A percentile compares a stretch with the other conserved stretches of the same genome.
phyloP scores from a whole-genome alignment of 2,329 filamentous ascomycete genomes.

The Bipolaris sorokiniana region DNA sequence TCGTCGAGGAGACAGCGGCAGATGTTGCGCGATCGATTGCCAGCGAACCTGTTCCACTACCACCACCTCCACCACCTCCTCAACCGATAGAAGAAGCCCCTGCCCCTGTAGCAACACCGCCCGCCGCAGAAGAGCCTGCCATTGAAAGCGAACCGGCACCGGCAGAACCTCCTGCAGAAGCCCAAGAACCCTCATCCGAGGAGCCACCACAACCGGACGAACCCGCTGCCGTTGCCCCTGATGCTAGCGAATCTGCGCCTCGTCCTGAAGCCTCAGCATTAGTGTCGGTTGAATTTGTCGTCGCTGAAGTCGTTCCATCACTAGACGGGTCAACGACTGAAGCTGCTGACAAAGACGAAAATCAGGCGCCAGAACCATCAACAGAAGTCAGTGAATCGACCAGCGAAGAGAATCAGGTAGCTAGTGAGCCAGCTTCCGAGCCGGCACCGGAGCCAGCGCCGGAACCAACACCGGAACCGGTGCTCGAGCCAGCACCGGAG shows the following conservation, averaged over 20 bases:
- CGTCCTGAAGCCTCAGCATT: neutral
- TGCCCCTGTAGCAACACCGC: neutral
- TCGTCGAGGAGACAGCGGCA: slow-evolving; percentile 16
- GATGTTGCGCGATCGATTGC: slow-evolving; percentile 5
- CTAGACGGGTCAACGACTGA: slow-evolving; percentile 3
- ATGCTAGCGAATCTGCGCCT: neutral
- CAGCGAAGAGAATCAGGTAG: neutral
- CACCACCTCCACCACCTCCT: slow-evolving; percentile 9
- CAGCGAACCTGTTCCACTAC: slow-evolving; percentile 3
- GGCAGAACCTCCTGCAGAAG: slow-evolving; percentile 3
- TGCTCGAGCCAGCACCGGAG: neutral
- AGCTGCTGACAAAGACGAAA: neutral
- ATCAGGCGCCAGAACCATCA: neutral
- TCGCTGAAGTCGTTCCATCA: slow-evolving; percentile 1
- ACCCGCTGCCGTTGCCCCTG: neutral
- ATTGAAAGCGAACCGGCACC: slow-evolving; percentile 1
- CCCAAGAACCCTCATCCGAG: neutral
- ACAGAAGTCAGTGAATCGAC: neutral
- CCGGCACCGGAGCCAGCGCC: neutral
- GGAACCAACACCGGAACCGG: neutral
- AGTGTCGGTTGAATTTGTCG: neutral
- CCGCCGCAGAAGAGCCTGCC: neutral
- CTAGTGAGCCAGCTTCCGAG: neutral
- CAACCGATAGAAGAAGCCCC: slow-evolving; percentile 8
- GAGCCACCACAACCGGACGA: neutral